Conservation (phyloP, 2,329 filamentous ascomycete genomes). For the Peltaster fructicola region DNA sequence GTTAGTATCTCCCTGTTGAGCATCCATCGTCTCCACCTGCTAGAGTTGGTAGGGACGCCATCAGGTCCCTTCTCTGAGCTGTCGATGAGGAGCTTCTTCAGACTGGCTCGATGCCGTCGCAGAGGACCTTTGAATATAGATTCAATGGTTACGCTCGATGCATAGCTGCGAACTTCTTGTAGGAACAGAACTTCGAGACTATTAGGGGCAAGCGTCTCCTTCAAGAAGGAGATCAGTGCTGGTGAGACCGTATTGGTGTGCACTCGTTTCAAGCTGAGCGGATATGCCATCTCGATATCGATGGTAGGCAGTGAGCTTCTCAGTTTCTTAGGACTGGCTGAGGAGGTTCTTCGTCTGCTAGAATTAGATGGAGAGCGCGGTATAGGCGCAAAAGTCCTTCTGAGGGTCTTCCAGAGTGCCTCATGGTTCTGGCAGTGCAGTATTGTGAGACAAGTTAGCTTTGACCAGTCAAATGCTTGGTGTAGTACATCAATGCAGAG, state of each 20-base stretch:
- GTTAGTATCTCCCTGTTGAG: constrained; percentile 49
- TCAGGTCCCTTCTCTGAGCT: constrained; percentile 39
- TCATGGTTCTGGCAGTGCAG: constrained; percentile 58
- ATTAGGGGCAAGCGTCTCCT: constrained; percentile 60
- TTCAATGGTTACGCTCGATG: constrained; percentile 47
- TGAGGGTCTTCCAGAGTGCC: constrained; percentile 55
- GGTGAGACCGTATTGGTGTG: constrained; percentile 57
- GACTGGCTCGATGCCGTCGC: constrained; percentile 50
- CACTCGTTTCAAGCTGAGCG: constrained; percentile 53
- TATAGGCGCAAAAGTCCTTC: constrained; percentile 31
- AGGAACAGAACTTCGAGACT: constrained; percentile 64
- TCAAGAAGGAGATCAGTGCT: constrained; percentile 54
- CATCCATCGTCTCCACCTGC: constrained; percentile 52
- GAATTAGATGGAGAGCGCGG: constrained; percentile 21
- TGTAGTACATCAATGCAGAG: constrained; percentile 56
- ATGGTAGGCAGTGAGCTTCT: constrained; percentile 5
- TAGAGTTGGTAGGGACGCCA: constrained; percentile 20
- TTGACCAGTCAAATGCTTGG: constrained; percentile 56
- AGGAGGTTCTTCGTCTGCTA: constrained; percentile 13
- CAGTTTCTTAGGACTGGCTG: constrained; percentile 15
- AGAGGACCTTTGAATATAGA: constrained; percentile 54
- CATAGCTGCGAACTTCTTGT: constrained; percentile 43
- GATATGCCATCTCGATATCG: constrained; percentile 27
- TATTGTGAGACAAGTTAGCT: constrained; percentile 53
- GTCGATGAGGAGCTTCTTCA: constrained; percentile 59